Percentiles rank a stretch among this genome's conserved stretches.
phyloP scores from a whole-genome alignment of 1,284 basidiomycete species.

The Sporisorium scitamineum region DNA sequence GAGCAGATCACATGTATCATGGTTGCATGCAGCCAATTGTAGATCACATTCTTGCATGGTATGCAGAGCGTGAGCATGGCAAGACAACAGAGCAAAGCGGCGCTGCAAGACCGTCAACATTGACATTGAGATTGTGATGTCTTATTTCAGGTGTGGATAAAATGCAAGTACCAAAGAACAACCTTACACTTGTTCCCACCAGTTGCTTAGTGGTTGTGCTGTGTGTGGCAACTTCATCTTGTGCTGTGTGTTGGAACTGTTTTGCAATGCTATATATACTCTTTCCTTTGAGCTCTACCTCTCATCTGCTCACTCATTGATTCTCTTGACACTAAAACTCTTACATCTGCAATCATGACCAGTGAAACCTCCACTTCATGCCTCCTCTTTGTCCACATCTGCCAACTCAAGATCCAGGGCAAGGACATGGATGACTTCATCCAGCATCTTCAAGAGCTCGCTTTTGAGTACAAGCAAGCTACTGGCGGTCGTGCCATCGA shows the following conservation, averaged over 20 bases:
- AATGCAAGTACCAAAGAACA: background rate
- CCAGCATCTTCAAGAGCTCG: slow-evolving; percentile 21
- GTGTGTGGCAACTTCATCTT: background rate
- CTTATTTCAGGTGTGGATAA: too few relatives aligned
- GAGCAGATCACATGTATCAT: slow-evolving; percentile 53
- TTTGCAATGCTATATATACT: background rate
- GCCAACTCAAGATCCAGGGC: slow-evolving; percentile 23
- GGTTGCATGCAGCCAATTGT: slow-evolving; percentile 22
- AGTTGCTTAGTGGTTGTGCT: background rate
- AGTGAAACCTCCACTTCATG: slow-evolving; percentile 22
- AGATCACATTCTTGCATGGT: slow-evolving; percentile 26
- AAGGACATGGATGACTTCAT: slow-evolving; percentile 34
- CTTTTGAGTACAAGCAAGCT: slow-evolving; percentile 26
- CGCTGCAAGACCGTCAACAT: background rate
- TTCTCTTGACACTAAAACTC: background rate
- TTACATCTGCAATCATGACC: slow-evolving; percentile 11
- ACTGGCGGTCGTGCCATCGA: slow-evolving; percentile 19
- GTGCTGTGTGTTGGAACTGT: background rate
- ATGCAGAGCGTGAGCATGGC: slow-evolving; percentile 6
- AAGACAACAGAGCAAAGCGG: background rate
- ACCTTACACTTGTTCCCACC: background rate
- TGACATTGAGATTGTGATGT: slow-evolving; percentile 18
- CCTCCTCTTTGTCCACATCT: slow-evolving; percentile 34
- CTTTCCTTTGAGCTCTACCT: background rate
- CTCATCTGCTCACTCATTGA: background rate